Evolutionary conservation across 768 basidiomycete species (phyloP).

Genomic region (Krasilnikovozyma curviuscula): DNA sequence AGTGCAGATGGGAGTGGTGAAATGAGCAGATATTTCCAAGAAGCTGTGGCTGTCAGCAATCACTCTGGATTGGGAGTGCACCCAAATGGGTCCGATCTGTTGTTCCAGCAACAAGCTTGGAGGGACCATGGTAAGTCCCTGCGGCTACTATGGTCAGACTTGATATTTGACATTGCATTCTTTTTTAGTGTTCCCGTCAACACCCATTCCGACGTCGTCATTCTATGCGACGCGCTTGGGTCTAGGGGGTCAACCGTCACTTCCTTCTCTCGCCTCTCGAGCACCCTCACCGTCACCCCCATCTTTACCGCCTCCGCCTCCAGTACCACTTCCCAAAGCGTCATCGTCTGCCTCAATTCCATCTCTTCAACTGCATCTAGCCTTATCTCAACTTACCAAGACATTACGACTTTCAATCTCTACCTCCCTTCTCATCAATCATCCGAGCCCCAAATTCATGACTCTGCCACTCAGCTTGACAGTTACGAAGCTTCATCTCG

Average conservation of each 20-base stretch:
- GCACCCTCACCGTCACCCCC: background rate
- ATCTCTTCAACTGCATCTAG: conserved; percentile 74
- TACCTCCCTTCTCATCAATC: conserved; percentile 88
- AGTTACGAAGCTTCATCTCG: conserved; percentile 72
- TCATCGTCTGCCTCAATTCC: conserved; percentile 13
- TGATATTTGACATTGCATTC: too few relatives aligned
- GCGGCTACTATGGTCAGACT: too few relatives aligned
- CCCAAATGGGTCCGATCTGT: too few relatives aligned
- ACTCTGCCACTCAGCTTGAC: conserved; percentile 81
- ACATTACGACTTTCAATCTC: conserved; percentile 73
- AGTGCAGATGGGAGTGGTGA: background rate
- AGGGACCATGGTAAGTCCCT: too few relatives aligned
- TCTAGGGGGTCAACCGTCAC: background rate
- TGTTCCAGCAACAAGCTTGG: too few relatives aligned
- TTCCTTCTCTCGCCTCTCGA: conserved; percentile 4
- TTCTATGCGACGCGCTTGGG: too few relatives aligned
- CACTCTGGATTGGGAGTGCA: too few relatives aligned
- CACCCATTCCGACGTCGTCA: background rate
- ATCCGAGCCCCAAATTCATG: conserved; percentile 93
- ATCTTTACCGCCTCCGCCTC: background rate
- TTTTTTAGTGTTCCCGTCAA: too few relatives aligned
- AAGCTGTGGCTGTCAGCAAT: too few relatives aligned
- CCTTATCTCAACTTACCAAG: conserved; percentile 58
- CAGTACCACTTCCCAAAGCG: background rate
- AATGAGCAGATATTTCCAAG: background rate